Percentiles rank a stretch among this genome's conserved stretches.
Conservation (phyloP, 306 rosid species). For the Castanea mollissima region DNA sequence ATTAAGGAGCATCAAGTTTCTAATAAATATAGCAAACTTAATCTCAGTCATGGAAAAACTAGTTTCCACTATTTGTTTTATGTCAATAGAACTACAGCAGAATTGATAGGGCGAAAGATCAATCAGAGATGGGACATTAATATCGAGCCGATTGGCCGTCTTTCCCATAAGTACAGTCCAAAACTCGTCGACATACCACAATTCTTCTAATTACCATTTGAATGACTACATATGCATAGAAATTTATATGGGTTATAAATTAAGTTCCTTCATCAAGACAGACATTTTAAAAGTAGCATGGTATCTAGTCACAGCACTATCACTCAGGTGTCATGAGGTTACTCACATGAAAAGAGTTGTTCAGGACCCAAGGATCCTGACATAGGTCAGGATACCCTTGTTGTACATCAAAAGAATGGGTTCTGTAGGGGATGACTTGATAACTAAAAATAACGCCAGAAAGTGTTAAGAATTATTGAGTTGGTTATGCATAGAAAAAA, state of each 20-base stretch:
- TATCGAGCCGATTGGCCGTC: not conserved
- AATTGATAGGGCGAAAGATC: not conserved
- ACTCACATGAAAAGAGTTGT: not conserved
- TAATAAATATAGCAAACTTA: not conserved
- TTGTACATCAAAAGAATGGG: not conserved
- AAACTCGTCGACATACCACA: not conserved
- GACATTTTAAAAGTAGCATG: not conserved
- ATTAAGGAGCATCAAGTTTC: not conserved
- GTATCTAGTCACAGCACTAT: not conserved
- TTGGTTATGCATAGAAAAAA: not conserved
- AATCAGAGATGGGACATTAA: not conserved
- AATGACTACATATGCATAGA: not conserved
- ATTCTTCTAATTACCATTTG: not conserved
- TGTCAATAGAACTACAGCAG: not conserved
- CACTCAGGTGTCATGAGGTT: not conserved
- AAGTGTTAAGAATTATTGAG: not conserved
- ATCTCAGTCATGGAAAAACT: not conserved
- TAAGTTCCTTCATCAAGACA: not conserved
- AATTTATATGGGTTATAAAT: not conserved
- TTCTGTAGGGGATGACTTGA: not conserved
- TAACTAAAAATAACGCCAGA: not conserved
- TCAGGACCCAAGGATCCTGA: not conserved
- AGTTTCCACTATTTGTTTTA: not conserved
- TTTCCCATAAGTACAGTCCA: not conserved
- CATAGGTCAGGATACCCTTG: not conserved